Evolutionary conservation across 352 stramenopile genomes (phyloP).

Genomic region (Globisporangium mamillatum): DNA sequence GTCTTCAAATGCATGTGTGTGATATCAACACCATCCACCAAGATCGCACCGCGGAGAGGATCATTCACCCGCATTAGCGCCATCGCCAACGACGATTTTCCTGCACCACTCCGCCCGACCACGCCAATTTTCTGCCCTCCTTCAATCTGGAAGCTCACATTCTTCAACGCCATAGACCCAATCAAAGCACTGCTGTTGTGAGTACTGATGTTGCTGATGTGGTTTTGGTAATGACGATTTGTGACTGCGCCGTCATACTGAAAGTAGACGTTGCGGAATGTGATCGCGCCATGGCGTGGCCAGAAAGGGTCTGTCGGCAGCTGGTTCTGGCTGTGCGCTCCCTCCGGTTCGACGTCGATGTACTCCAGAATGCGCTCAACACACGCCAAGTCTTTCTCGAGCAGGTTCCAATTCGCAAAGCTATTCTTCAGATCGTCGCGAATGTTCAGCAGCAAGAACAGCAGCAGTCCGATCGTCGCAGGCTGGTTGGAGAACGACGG

Average conservation of each 20-base stretch:
- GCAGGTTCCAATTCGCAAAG: conserved; percentile 33
- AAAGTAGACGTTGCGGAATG: conserved; percentile 38
- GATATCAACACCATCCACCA: conserved; percentile 89
- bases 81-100: conserved; percentile 60
- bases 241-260: conserved; percentile 13
- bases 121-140: conserved; percentile 59
- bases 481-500: conserved; percentile 9
- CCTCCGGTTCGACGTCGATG: conserved; percentile 19
- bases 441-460: conserved; percentile 47
- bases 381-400: conserved; percentile 30
- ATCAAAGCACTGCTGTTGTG: background rate
- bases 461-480: conserved; percentile 33
- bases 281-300: conserved; percentile 26
- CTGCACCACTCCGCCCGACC: conserved; percentile 55
- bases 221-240: conserved; percentile 27
- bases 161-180: conserved; percentile 32
- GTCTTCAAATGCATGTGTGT: conserved; percentile 32
- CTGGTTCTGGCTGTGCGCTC: background rate
- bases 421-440: conserved; percentile 18
- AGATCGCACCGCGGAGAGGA: conserved; percentile 53
- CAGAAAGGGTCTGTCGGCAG: conserved; percentile 25
- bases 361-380: conserved; percentile 45
- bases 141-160: conserved; percentile 45
- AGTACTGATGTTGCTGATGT: background rate
- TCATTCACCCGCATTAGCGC: conserved; percentile 50